Evolutionary conservation across 78 protist genomes (phyloP), one percentile per base, ranked within the genome.

Genomic region (Tieghemostelium lacteum): DNA sequence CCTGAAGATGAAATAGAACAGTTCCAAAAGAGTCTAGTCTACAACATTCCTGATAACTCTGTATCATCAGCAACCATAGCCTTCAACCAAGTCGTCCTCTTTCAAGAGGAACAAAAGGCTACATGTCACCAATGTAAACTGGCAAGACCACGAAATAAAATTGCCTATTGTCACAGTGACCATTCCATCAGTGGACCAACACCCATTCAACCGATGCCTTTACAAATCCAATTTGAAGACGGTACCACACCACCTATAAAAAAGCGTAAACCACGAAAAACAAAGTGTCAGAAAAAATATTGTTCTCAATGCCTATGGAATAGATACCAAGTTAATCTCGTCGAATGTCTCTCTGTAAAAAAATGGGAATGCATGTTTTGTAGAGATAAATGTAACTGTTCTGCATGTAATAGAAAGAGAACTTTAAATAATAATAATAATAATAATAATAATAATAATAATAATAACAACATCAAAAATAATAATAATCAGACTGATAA

Each of bases 71-170:
- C 72, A 12, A 85, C 78, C 39, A 62, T 85, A 1, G 92, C 92
- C 14, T 71, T 29, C 20, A 85, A 71, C 34, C 92, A 85, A 37
- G 73, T 85, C 2, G 19, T 42, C 5, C 62, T 85, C 0, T 50
- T 74, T 33, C 64, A 61, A 26, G 58, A 39, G 2, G 92, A 85
- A 28, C 62, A 37, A 24, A 72, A 65, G 24, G 60, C 92, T 3
- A 85, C 92, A 0, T 85, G 92, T 54, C 92, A 85, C 20, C 92
- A 85, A 39, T 85, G 92, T 39, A 85, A 85, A 54, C 69, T 85
- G 29, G 64, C 76, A 0, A 69, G 69, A 54, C 80, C 80, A 22
- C 6, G 64, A 22, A 55, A 60, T 2, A 72, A 64, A 22, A 85
- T 85, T 73, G 92, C 85, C 42, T 71, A 62, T 31, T 85, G 92